Percentiles rank a stretch among this genome's conserved stretches.
Evolutionary conservation across 495 filamentous ascomycete species (phyloP).

Genomic region (Podospora anserina): DNA sequence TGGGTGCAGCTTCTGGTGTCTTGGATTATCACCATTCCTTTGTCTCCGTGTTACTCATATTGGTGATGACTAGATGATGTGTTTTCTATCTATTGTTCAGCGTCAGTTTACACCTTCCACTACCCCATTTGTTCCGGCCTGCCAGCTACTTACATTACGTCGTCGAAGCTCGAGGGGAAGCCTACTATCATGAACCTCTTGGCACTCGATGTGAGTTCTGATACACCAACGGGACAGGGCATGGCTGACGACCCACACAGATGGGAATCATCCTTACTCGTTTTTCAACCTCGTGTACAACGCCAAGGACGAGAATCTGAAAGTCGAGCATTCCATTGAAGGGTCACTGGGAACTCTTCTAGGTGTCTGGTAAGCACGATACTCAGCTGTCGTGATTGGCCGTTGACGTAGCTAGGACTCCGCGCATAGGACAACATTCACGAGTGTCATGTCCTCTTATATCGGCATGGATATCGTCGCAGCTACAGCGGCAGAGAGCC

Average conservation of each 20-base stretch:
- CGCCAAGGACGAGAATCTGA: conserved; percentile 26
- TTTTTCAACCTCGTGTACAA: conserved; percentile 34
- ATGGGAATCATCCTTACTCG: conserved; percentile 37
- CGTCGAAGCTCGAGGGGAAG: conserved; percentile 28
- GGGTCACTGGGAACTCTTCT: conserved; percentile 33
- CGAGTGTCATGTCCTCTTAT: conserved; percentile 44
- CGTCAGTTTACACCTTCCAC: conserved; percentile 21
- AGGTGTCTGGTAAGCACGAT: conserved; percentile 31
- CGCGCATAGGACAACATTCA: conserved; percentile 41
- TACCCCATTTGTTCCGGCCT: not conserved
- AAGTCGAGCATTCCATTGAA: conserved; percentile 19
- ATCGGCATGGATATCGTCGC: conserved; percentile 51
- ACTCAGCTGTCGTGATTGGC: not conserved
- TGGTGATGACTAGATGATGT: conserved; percentile 28
- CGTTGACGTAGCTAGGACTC: not conserved
- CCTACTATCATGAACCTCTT: conserved; percentile 34
- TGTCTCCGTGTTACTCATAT: not conserved
- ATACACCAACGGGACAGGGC: not conserved
- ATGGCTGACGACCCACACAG: conserved; percentile 10
- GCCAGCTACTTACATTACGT: conserved; percentile 8
- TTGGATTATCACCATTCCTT: not conserved
- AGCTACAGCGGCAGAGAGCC: conserved; percentile 48
- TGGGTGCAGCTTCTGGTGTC: not conserved
- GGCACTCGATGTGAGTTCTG: conserved; percentile 35
- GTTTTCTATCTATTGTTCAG: conserved; percentile 32